Percentiles rank a stretch among this genome's conserved stretches.
These are phyloP conservation scores for Nemania sp. DNA, from an alignment of 2,329 filamentous ascomycete genomes.

Conservation along the genomic window DNA sequence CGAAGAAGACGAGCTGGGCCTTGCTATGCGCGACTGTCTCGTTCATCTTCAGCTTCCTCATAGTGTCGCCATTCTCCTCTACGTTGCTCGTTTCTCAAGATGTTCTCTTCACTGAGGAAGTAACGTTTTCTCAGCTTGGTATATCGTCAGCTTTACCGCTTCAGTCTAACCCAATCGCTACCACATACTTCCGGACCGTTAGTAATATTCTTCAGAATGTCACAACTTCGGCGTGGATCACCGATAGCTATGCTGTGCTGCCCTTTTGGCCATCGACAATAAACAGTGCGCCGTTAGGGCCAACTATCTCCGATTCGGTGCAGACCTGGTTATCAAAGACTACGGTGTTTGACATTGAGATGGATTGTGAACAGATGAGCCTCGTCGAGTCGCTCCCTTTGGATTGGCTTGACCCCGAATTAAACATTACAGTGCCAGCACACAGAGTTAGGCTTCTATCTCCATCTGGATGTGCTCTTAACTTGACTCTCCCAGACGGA, in stretches of 20 bases:
- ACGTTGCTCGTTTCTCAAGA: constrained; percentile 37
- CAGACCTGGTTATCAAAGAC: constrained; percentile 38
- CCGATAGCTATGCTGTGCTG: constrained; percentile 33
- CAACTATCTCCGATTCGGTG: constrained; percentile 29
- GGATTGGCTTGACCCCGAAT: background rate
- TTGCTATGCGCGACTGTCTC: constrained; percentile 29
- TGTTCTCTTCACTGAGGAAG: constrained; percentile 31
- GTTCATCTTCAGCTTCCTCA: constrained; percentile 35
- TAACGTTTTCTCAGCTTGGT: constrained; percentile 31
- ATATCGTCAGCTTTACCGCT: constrained; percentile 31
- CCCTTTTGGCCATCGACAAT: constrained; percentile 35
- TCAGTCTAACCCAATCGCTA: constrained; percentile 27
- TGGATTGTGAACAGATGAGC: constrained; percentile 30
- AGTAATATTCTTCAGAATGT: constrained; percentile 39
- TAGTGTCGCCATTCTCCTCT: constrained; percentile 39
- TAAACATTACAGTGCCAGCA: background rate
- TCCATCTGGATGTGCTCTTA: constrained; percentile 17
- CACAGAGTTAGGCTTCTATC: constrained; percentile 4
- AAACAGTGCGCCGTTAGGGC: constrained; percentile 25
- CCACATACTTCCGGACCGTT: constrained; percentile 40
- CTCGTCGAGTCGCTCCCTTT: constrained; percentile 9
- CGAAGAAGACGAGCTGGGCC: constrained; percentile 30
- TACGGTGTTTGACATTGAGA: constrained; percentile 33
- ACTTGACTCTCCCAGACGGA: constrained; percentile 11
- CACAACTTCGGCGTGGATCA: constrained; percentile 39